Conservation (phyloP, 345 rosid genomes). For the Hibiscus mutabilis region DNA sequence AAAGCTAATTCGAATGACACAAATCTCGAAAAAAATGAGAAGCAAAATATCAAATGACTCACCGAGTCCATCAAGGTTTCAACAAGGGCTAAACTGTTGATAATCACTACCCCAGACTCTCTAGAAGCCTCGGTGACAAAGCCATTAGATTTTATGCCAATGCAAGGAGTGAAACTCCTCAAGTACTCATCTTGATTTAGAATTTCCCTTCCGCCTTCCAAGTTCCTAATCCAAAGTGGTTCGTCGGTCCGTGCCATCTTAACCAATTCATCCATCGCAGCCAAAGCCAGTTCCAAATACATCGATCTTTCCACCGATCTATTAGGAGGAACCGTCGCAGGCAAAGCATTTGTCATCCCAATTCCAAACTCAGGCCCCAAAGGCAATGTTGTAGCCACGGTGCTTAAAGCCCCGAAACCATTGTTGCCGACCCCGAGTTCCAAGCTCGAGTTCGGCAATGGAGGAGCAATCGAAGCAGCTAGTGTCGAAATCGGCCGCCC, state of each 20-base stretch:
- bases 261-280: slow-evolving; percentile 85
- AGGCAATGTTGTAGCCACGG: slow-evolving; percentile 31
- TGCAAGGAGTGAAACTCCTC: slow-evolving; percentile 50
- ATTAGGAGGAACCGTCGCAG: slow-evolving; percentile 26
- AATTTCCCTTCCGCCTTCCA: slow-evolving; percentile 54
- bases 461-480: slow-evolving; percentile 28
- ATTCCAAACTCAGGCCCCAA: slow-evolving; percentile 43
- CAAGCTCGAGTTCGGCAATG: slow-evolving; percentile 60
- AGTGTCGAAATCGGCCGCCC: slow-evolving; percentile 66
- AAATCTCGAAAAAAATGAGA: background rate
- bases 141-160: slow-evolving; percentile 61
- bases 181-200: slow-evolving; percentile 68
- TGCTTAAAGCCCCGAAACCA: slow-evolving; percentile 40
- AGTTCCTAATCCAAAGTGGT: slow-evolving; percentile 65
- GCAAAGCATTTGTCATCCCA: slow-evolving; percentile 37
- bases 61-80: slow-evolving; percentile 95
- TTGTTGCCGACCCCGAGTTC: slow-evolving; percentile 79
- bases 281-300: slow-evolving; percentile 71
- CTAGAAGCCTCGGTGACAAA: slow-evolving; percentile 83
- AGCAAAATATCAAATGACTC: slow-evolving; percentile 11
- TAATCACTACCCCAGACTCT: slow-evolving; percentile 73
- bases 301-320: slow-evolving; percentile 59
- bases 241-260: slow-evolving; percentile 74
- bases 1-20: background rate
- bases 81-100: slow-evolving; percentile 82